Conservation (phyloP, 805 yeast species). For the Spathaspora passalidarum region DNA sequence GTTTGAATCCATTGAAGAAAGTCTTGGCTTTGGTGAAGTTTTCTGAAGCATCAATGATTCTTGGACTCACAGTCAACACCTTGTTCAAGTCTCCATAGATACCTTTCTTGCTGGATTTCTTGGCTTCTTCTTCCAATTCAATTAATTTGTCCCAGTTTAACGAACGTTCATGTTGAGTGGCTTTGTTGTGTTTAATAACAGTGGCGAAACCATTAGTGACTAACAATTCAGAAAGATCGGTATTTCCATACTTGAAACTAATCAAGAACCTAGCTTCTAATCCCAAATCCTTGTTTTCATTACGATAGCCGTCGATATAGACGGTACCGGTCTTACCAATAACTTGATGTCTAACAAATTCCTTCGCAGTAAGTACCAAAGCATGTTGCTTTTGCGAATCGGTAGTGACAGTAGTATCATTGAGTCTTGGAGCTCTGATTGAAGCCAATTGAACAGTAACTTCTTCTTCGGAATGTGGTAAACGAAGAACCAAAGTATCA, state of each 20-base stretch:
- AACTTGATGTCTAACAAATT: conserved; percentile 62
- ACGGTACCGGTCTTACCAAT: conserved; percentile 72
- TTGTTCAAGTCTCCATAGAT: conserved; percentile 50
- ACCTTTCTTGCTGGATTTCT: conserved; percentile 53
- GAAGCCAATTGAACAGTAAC: conserved; percentile 73
- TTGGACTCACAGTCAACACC: conserved; percentile 51
- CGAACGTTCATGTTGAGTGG: conserved; percentile 63
- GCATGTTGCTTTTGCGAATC: conserved; percentile 41
- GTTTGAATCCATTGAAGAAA: conserved; percentile 64
- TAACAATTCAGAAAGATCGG: conserved; percentile 58
- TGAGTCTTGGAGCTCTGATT: conserved; percentile 67
- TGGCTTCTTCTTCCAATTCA: conserved; percentile 65
- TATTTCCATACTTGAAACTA: conserved; percentile 50
- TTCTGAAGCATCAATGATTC: conserved; percentile 80
- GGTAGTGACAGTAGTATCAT: conserved; percentile 48
- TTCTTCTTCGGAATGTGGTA: conserved; percentile 48
- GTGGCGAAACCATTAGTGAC: conserved; percentile 69
- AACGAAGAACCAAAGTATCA: conserved; percentile 60
- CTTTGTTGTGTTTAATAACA: conserved; percentile 76
- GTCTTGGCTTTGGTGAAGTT: conserved; percentile 68
- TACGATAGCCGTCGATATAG: conserved; percentile 61
- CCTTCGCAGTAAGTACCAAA: conserved; percentile 65
- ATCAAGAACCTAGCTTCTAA: conserved; percentile 68
- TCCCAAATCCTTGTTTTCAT: conserved; percentile 50
- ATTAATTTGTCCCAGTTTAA: conserved; percentile 73